A percentile compares a stretch with the other conserved stretches of the same genome.
phyloP scores from a whole-genome alignment of 768 basidiomycete genomes.

The Suillus spraguei region DNA sequence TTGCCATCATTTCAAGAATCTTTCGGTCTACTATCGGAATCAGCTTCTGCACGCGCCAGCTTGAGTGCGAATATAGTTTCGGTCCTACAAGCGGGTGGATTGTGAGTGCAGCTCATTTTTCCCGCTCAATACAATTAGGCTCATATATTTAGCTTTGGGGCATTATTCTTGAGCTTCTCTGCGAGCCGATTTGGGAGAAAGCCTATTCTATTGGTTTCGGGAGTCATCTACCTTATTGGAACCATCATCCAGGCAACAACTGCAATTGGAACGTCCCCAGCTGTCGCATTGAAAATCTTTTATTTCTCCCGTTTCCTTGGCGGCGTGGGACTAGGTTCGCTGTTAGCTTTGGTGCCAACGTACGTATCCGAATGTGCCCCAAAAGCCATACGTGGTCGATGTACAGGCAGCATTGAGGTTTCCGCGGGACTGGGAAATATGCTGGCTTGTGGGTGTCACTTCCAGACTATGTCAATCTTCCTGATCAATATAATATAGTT shows the following conservation, averaged over 20 bases:
- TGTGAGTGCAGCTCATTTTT: conserved; percentile 24
- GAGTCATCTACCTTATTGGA: conserved; percentile 36
- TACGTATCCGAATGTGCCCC: conserved; percentile 43
- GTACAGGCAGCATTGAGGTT: conserved; percentile 39
- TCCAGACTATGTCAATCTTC: neutral
- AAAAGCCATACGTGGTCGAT: conserved; percentile 36
- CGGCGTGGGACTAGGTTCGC: conserved; percentile 48
- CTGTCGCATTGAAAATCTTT: conserved; percentile 30
- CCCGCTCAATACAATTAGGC: neutral
- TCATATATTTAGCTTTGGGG: conserved; percentile 27
- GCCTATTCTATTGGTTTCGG: conserved; percentile 33
- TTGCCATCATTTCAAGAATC: too few relatives aligned
- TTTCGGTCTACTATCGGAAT: conserved; percentile 32
- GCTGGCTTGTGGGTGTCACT: conserved; percentile 33
- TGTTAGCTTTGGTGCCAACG: conserved; percentile 37
- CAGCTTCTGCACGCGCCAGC: conserved; percentile 25
- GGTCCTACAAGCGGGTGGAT: conserved; percentile 38
- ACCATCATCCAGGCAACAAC: conserved; percentile 36
- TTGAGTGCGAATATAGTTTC: conserved; percentile 42
- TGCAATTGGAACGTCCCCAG: conserved; percentile 32
- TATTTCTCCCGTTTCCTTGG: conserved; percentile 46
- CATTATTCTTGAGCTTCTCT: conserved; percentile 30
- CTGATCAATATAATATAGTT: conserved; percentile 21
- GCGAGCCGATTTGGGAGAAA: conserved; percentile 38
- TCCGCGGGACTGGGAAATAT: conserved; percentile 37